phyloP scores from a whole-genome alignment of 306 rosid species.

The Rosa rugosa region DNA sequence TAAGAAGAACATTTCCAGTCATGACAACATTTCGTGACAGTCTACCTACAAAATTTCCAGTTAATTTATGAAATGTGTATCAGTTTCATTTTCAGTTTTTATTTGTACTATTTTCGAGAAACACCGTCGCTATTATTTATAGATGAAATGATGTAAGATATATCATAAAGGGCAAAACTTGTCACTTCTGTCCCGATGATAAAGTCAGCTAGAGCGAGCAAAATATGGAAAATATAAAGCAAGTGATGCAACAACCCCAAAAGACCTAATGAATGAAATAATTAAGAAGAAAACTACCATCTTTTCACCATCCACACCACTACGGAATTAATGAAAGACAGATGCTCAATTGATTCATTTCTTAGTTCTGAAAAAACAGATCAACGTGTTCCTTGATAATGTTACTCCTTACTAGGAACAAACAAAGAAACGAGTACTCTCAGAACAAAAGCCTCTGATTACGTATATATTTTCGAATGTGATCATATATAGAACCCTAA shows the following conservation, averaged over 20 bases:
- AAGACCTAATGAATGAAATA: neutral
- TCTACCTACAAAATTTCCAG: conserved; percentile 52
- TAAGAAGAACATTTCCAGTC: conserved; percentile 79
- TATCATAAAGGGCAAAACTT: neutral
- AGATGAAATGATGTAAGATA: neutral
- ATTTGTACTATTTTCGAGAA: neutral
- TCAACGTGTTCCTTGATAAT: neutral
- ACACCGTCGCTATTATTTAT: neutral
- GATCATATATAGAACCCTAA: neutral
- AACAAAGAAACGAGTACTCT: neutral
- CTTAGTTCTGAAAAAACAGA: neutral
- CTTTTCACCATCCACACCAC: neutral
- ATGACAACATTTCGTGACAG: conserved; percentile 69
- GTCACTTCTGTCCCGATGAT: neutral
- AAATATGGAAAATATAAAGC: neutral
- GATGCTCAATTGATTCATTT: neutral
- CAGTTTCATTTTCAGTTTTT: neutral
- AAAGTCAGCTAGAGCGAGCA: neutral
- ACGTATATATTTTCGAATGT: neutral
- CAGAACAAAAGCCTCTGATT: neutral
- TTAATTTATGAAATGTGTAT: neutral
- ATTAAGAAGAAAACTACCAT: neutral
- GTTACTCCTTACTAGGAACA: neutral
- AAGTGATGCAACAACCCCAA: neutral
- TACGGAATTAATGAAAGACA: neutral